phyloP scores from a whole-genome alignment of 2,329 filamentous ascomycete genomes.

The Endothia cerciana region DNA sequence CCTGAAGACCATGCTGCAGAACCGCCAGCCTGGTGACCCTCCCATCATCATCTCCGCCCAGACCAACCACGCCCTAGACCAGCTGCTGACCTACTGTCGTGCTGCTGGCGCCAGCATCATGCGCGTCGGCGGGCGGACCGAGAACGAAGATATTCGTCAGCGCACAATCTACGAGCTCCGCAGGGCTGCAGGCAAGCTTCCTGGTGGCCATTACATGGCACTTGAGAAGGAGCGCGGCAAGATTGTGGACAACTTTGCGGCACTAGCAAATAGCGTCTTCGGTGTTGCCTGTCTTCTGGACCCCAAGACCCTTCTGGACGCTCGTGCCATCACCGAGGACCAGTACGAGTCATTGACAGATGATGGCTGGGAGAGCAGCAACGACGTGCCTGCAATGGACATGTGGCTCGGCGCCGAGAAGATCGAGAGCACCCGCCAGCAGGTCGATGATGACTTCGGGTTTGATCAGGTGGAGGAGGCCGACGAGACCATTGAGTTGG shows the following conservation, averaged over 20 bases:
- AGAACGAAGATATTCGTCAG: constrained; percentile 65
- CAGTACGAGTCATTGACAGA: constrained; percentile 67
- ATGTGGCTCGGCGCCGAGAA: constrained; percentile 62
- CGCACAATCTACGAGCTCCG: constrained; percentile 69
- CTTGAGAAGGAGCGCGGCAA: constrained; percentile 37
- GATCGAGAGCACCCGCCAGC: constrained; percentile 37
- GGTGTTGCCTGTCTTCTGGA: constrained; percentile 50
- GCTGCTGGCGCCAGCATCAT: constrained; percentile 58
- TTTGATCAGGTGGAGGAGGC: constrained; percentile 53
- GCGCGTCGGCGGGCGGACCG: constrained; percentile 68
- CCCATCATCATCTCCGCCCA: constrained; percentile 83
- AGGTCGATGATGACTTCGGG: constrained; percentile 8
- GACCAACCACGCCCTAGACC: constrained; percentile 89
- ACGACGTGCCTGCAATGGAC: constrained; percentile 32
- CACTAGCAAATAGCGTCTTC: constrained; percentile 45
- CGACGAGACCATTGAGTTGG: constrained; percentile 56
- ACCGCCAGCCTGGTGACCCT: constrained; percentile 57
- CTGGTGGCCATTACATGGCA: constrained; percentile 30
- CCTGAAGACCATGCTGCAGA: constrained; percentile 66
- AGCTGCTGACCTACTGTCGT: constrained; percentile 69
- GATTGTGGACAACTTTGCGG: constrained; percentile 43
- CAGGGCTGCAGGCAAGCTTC: constrained; percentile 31
- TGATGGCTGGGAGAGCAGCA: constrained; percentile 42
- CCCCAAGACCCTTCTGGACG: constrained; percentile 54
- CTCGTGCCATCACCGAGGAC: constrained; percentile 61